These are phyloP conservation scores for Ogataea trehaloabstinens DNA, from an alignment of 805 yeast genomes.

Conservation along the genomic window DNA sequence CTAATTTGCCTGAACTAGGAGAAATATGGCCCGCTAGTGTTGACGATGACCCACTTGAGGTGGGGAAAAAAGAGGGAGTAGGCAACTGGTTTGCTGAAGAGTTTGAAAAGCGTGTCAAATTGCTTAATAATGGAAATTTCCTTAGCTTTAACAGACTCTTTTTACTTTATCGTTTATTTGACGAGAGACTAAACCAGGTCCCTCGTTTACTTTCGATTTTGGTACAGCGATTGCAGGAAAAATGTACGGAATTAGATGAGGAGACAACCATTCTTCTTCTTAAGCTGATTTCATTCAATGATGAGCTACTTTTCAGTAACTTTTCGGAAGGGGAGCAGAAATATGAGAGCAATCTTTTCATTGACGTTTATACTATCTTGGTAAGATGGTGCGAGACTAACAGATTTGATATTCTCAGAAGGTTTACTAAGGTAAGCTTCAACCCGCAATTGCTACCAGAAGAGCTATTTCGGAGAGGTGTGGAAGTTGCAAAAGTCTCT, in stretches of 20 bases:
- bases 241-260: conserved; percentile 6
- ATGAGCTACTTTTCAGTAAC: conserved; percentile 18
- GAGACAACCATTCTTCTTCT: conserved; percentile 17
- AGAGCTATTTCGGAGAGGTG: neutral
- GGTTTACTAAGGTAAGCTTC: conserved; percentile 8
- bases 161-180: conserved; percentile 18
- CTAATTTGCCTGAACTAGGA: conserved; percentile 8
- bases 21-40: conserved; percentile 10
- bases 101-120: conserved; percentile 3
- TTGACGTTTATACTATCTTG: conserved; percentile 12
- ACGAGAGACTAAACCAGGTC: conserved; percentile 12
- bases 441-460: conserved; percentile 7
- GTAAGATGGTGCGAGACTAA: conserved; percentile 19
- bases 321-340: conserved; percentile 5
- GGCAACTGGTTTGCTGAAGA: conserved; percentile 12
- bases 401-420: conserved; percentile 10
- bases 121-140: neutral
- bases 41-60: conserved; percentile 12
- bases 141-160: conserved; percentile 8
- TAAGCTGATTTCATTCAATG: conserved; percentile 21
- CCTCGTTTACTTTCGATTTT: conserved; percentile 18
- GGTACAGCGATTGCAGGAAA: conserved; percentile 13
- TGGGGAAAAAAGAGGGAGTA: conserved; percentile 13
- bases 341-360: conserved; percentile 16
- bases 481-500: conserved; percentile 4